phyloP scores from a whole-genome alignment of 2,329 filamentous ascomycete species.

The Monilinia vaccinii-corymbosi region DNA sequence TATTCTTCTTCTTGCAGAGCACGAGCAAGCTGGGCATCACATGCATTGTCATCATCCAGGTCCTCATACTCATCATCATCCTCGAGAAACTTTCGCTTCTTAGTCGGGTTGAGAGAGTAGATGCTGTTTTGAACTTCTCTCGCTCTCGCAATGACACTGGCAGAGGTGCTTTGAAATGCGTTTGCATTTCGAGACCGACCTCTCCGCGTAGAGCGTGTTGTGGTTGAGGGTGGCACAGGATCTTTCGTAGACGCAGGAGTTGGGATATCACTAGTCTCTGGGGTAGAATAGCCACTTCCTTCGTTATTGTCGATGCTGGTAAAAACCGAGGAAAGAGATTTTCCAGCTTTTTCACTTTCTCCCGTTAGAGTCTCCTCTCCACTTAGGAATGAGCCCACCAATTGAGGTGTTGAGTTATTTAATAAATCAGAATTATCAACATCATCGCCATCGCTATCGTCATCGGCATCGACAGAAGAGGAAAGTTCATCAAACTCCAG shows the following conservation, averaged over 20 bases:
- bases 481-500: slow-evolving; percentile 10
- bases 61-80: slow-evolving; percentile 34
- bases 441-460: slow-evolving; percentile 10
- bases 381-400: slow-evolving; percentile 12
- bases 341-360: slow-evolving; percentile 18
- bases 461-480: too few species aligned
- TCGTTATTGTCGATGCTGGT: slow-evolving; percentile 33
- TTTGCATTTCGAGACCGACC: slow-evolving; percentile 14
- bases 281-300: slow-evolving; percentile 48
- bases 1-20: slow-evolving; percentile 49
- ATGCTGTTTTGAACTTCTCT: slow-evolving; percentile 40
- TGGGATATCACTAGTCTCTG: slow-evolving; percentile 47
- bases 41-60: slow-evolving; percentile 32
- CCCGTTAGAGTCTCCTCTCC: slow-evolving; percentile 5
- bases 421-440: slow-evolving; percentile 15
- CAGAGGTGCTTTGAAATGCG: slow-evolving; percentile 8
- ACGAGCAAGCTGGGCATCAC: slow-evolving; percentile 45
- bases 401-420: slow-evolving; percentile 14
- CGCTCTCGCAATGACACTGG: slow-evolving; percentile 36
- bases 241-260: slow-evolving; percentile 37
- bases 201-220: slow-evolving; percentile 19
- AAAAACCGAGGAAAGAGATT: slow-evolving; percentile 32
- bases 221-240: slow-evolving; percentile 12
- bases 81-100: slow-evolving; percentile 38
- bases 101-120: slow-evolving; percentile 36